Conservation (phyloP, 1,284 basidiomycete genomes). For the Athelia psychrophila region DNA sequence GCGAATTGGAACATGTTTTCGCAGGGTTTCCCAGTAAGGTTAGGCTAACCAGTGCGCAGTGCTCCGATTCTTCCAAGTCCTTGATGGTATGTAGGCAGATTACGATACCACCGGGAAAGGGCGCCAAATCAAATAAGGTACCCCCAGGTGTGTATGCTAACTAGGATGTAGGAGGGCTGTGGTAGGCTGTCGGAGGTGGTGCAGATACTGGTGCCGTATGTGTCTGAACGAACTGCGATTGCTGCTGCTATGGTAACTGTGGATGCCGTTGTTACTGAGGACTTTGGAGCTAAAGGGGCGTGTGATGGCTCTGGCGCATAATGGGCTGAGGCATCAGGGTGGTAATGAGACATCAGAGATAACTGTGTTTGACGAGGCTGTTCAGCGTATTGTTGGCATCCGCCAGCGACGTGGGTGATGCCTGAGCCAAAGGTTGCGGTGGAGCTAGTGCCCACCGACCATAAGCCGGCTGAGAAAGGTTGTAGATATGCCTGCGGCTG, state of each 20-base stretch:
- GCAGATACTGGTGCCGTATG: slow-evolving; percentile 16
- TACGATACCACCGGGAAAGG: no score
- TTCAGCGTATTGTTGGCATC: not conserved
- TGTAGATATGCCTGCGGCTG: slow-evolving; percentile 9
- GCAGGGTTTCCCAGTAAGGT: no score
- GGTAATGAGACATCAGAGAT: not conserved
- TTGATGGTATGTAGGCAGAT: no score
- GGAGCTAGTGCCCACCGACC: slow-evolving; percentile 26
- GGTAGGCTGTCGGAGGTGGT: slow-evolving; percentile 10
- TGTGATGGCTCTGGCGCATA: slow-evolving; percentile 6
- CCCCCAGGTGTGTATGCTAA: no score
- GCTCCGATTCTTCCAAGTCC: no score
- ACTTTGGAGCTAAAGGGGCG: not conserved
- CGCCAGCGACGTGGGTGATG: slow-evolving; percentile 6
- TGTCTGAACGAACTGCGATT: slow-evolving; percentile 13
- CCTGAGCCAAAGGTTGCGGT: slow-evolving; percentile 15
- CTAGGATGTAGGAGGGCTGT: slow-evolving; percentile 5
- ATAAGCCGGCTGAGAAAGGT: slow-evolving; percentile 25
- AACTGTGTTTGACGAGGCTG: slow-evolving; percentile 8
- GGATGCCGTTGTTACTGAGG: slow-evolving; percentile 12
- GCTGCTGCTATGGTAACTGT: slow-evolving; percentile 18
- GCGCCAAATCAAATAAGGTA: no score
- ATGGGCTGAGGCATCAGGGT: not conserved
- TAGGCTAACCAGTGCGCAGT: no score
- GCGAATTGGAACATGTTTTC: no score